Percentiles rank a stretch among this genome's conserved stretches.
Evolutionary conservation across 495 filamentous ascomycete species (phyloP).

Genomic region (Aspergillus panamensis): DNA sequence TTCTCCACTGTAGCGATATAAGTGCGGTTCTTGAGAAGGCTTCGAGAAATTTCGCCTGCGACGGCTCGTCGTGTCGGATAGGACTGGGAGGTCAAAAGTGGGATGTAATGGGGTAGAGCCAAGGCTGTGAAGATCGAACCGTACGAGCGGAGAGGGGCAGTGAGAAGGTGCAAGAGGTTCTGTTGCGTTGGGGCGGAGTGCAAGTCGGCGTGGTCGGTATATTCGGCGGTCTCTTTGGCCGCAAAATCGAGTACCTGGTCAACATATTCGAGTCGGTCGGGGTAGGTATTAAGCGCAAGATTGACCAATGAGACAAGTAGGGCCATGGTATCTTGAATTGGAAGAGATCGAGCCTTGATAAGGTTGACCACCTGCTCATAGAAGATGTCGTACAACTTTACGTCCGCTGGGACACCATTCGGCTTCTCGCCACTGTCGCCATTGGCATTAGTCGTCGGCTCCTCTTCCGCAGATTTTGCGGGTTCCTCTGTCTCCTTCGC

Average conservation of each 20-base stretch:
- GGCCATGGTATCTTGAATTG: slow-evolving; percentile 92
- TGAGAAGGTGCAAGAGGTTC: slow-evolving; percentile 81
- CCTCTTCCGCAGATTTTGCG: slow-evolving; percentile 21
- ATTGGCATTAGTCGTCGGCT: slow-evolving; percentile 18
- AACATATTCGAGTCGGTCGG: slow-evolving; percentile 87
- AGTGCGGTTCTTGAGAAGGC: slow-evolving; percentile 74
- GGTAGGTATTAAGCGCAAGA: slow-evolving; percentile 91
- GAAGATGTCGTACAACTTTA: slow-evolving; percentile 95
- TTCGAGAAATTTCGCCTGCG: slow-evolving; percentile 79
- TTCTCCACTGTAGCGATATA: slow-evolving; percentile 69
- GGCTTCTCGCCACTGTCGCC: slow-evolving; percentile 39
- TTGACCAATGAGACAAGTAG: slow-evolving; percentile 88
- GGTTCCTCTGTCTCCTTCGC: slow-evolving; percentile 26
- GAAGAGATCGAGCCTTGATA: slow-evolving; percentile 82
- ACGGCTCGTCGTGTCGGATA: slow-evolving; percentile 89
- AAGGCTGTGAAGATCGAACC: slow-evolving; percentile 90
- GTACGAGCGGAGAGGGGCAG: slow-evolving; percentile 85
- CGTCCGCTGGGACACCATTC: slow-evolving; percentile 73
- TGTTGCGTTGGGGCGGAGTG: slow-evolving; percentile 85
- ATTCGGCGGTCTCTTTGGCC: slow-evolving; percentile 80
- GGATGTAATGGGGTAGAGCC: slow-evolving; percentile 84
- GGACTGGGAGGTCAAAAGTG: slow-evolving; percentile 85
- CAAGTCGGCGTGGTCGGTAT: slow-evolving; percentile 88
- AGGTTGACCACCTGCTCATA: slow-evolving; percentile 93
- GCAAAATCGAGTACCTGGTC: slow-evolving; percentile 92